Conservation (phyloP, 139 green algal species). For the Tetradesmus obliquus region DNA sequence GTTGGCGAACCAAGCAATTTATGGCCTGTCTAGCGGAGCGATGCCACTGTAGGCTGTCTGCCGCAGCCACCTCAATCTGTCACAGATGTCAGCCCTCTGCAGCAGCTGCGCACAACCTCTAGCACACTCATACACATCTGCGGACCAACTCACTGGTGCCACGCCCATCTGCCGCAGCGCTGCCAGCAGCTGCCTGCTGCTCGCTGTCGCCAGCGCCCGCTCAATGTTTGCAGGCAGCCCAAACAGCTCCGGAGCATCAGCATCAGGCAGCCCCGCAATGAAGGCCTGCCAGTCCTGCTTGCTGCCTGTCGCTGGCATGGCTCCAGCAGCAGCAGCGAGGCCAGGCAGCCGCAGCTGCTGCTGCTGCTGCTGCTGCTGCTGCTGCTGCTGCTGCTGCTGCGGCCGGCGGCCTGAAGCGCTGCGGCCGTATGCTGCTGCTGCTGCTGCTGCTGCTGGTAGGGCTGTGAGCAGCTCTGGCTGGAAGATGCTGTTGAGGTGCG, state of each 20-base stretch:
- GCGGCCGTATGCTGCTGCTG: background rate
- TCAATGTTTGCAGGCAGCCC: constrained; percentile 83
- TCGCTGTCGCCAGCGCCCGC: constrained; percentile 19
- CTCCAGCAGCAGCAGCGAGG: background rate
- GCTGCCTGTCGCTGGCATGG: background rate
- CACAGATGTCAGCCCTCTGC: too few species aligned
- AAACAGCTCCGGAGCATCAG: constrained; percentile 74
- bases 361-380: constrained; percentile 21
- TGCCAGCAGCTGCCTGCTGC: constrained; percentile 29
- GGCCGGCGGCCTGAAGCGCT: background rate
- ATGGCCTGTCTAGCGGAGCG: too few species aligned
- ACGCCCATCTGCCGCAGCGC: constrained; percentile 10
- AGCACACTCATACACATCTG: background rate
- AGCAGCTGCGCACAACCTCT: background rate
- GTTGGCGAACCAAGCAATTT: too few species aligned
- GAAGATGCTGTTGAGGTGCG: constrained; percentile 4
- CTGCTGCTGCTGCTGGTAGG: constrained; percentile 3
- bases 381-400: constrained; percentile 18
- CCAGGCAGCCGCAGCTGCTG: background rate
- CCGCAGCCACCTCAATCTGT: too few species aligned
- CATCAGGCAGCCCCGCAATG: constrained; percentile 64
- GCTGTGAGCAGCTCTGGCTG: background rate
- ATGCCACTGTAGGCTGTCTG: too few species aligned
- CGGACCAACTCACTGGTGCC: background rate
- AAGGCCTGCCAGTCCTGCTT: constrained; percentile 49